phyloP scores from a whole-genome alignment of 495 filamentous ascomycete genomes.

The Xylaria scruposa region DNA sequence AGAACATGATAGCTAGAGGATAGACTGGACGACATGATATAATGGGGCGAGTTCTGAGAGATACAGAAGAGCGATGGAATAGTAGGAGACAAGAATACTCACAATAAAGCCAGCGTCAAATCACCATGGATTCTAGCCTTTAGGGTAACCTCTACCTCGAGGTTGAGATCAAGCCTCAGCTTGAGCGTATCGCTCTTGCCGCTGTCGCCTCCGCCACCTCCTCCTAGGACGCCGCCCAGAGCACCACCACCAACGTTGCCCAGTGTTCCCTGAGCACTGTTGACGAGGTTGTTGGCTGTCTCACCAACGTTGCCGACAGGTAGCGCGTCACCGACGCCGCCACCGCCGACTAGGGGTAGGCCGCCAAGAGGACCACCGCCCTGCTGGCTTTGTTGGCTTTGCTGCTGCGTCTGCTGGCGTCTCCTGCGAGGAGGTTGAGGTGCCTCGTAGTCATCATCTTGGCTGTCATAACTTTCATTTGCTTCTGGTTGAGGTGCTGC shows the following conservation, averaged over 20 bases:
- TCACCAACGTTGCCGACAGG: constrained; percentile 66
- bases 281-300: constrained; percentile 67
- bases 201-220: constrained; percentile 42
- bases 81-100: constrained; percentile 43
- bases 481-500: constrained; percentile 45
- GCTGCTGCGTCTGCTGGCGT: constrained; percentile 47
- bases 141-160: constrained; percentile 87
- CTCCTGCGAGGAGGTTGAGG: constrained; percentile 36
- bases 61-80: background rate
- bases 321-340: constrained; percentile 37
- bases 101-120: constrained; percentile 85
- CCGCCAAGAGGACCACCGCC: constrained; percentile 63
- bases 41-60: background rate
- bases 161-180: constrained; percentile 80
- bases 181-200: constrained; percentile 74
- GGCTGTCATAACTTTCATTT: constrained; percentile 43
- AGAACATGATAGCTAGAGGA: background rate
- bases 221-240: constrained; percentile 41
- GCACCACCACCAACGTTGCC: constrained; percentile 63
- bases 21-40: background rate
- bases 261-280: constrained; percentile 61
- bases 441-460: constrained; percentile 50
- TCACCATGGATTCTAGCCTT: constrained; percentile 95
- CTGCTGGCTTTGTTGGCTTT: constrained; percentile 50
- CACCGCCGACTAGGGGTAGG: constrained; percentile 49